A percentile compares a stretch with the other conserved stretches of the same genome.
Conservation (phyloP, 345 rosid genomes). For the Durio zibethinus region DNA sequence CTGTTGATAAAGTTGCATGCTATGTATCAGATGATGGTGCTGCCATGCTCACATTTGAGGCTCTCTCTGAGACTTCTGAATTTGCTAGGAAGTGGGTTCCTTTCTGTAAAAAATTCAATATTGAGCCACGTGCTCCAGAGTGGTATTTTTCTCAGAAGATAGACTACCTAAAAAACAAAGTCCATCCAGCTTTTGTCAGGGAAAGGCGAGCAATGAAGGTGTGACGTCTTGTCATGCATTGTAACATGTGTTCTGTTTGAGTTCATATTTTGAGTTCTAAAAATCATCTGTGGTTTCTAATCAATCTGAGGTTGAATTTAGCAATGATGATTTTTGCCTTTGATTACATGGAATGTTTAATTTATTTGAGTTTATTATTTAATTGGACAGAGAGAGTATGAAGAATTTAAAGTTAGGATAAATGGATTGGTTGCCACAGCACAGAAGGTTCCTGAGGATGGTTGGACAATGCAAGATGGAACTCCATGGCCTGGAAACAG, state of each 20-base stretch:
- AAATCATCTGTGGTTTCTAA: neutral
- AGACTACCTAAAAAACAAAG: constrained; percentile 91
- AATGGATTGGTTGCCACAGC: constrained; percentile 92
- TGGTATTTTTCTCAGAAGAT: constrained; percentile 96
- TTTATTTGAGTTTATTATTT: constrained; percentile 11
- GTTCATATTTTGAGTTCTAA: neutral
- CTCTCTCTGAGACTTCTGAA: constrained; percentile 96
- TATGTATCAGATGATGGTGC: constrained; percentile 99
- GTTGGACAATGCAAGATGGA: constrained; percentile 99
- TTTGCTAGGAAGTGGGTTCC: constrained; percentile 99
- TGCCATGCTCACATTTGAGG: constrained; percentile 99
- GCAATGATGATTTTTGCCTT: neutral
- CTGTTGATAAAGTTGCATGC: constrained; percentile 88
- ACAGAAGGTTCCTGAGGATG: constrained; percentile 99
- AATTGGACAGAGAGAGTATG: constrained; percentile 87
- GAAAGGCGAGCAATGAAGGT: constrained; percentile 99
- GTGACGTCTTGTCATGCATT: constrained; percentile 16
- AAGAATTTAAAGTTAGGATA: constrained; percentile 87
- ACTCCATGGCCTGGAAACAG: constrained; percentile 99
- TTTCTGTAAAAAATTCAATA: constrained; percentile 81
- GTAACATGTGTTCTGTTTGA: neutral
- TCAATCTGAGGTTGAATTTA: neutral
- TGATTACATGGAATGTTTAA: neutral
- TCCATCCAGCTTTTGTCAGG: constrained; percentile 90
- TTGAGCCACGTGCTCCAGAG: constrained; percentile 98